These are phyloP conservation scores for Candida anglica DNA, from an alignment of 805 yeast genomes.

Conservation along the genomic window DNA sequence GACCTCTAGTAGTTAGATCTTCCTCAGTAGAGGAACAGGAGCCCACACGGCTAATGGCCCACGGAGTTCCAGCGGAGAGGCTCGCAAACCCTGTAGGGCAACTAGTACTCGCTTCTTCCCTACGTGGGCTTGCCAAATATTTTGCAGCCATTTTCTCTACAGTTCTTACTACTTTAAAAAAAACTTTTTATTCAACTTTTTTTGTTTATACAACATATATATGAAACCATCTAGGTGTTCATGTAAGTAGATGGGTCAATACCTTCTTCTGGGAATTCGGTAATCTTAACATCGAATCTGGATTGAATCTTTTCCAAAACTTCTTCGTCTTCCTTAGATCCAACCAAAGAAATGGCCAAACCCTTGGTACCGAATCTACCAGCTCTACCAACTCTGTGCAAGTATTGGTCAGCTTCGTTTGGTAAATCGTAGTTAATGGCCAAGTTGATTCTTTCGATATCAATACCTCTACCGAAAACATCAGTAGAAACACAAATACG, in stretches of 20 bases:
- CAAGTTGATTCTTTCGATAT: constrained; percentile 95
- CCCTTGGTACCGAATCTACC: constrained; percentile 99
- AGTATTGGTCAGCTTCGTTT: constrained; percentile 92
- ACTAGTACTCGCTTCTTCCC: too few relatives aligned
- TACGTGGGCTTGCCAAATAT: too few relatives aligned
- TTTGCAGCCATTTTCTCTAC: too few relatives aligned
- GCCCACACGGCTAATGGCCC: too few relatives aligned
- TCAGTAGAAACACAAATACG: constrained; percentile 98
- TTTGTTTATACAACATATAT: background rate
- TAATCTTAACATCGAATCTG: constrained; percentile 92
- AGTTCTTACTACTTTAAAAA: background rate
- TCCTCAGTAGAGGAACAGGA: too few relatives aligned
- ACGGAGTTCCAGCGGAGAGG: too few relatives aligned
- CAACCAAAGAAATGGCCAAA: constrained; percentile 86
- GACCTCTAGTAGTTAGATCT: too few relatives aligned
- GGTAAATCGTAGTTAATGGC: constrained; percentile 98
- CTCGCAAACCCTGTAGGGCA: too few relatives aligned
- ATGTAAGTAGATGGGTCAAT: constrained; percentile 96
- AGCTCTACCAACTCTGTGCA: constrained; percentile 99
- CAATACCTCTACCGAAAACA: constrained; percentile 99
- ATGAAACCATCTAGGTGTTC: constrained; percentile 62
- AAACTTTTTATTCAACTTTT: background rate
- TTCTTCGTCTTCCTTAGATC: constrained; percentile 83
- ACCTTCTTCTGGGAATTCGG: constrained; percentile 96
- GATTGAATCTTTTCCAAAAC: constrained; percentile 91